Evolutionary conservation across 257 asterid species (phyloP).

Genomic region (Solanum dulcamara): DNA sequence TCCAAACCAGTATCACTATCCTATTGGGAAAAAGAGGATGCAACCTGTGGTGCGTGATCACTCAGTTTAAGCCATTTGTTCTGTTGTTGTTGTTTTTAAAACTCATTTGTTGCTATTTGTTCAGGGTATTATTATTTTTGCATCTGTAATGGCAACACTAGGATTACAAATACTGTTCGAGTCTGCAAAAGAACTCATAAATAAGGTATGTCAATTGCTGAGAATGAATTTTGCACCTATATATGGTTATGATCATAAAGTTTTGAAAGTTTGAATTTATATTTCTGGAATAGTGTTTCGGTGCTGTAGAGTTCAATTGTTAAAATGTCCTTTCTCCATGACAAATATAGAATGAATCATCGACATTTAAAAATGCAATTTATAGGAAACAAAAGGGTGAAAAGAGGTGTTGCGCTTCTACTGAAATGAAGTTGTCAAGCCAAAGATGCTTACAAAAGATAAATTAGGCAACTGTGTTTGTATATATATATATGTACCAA

Average conservation of each 20-base stretch:
- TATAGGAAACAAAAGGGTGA: neutral
- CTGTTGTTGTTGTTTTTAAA: neutral
- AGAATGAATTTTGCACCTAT: neutral
- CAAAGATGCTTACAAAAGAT: neutral
- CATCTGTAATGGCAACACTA: conserved; percentile 96
- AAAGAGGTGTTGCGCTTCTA: neutral
- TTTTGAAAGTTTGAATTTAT: neutral
- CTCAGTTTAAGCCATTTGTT: neutral
- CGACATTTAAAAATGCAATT: neutral
- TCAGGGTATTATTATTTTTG: conserved; percentile 92
- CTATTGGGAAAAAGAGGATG: conserved; percentile 93
- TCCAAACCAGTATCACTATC: conserved; percentile 78
- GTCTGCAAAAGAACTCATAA: conserved; percentile 56
- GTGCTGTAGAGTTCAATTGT: neutral
- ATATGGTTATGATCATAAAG: neutral
- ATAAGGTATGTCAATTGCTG: conserved; percentile 39
- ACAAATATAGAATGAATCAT: too few species aligned
- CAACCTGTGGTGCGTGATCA: conserved; percentile 55
- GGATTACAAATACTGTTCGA: conserved; percentile 85
- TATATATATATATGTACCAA: too few species aligned
- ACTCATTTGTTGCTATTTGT: neutral
- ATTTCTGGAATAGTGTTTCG: neutral
- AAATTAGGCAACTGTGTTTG: neutral
- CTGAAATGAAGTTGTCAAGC: neutral
- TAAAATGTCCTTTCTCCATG: too few species aligned